phyloP scores from a whole-genome alignment of 2,329 filamentous ascomycete genomes.

The Fusarium xylarioides region DNA sequence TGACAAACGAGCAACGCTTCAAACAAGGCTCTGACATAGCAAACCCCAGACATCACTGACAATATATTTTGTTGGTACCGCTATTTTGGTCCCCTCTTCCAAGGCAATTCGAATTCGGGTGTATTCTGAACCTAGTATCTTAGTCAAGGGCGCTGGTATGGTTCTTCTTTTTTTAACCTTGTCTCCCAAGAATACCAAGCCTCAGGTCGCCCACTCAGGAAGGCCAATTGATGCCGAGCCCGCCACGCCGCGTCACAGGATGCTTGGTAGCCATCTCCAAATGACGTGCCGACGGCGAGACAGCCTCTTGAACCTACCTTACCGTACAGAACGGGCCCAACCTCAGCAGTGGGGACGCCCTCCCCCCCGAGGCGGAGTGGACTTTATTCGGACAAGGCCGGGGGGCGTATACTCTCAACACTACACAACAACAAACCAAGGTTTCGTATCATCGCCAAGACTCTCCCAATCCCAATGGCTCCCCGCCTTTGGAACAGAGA shows the following conservation, averaged over 20 bases:
- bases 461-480: conserved; percentile 22
- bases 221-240: conserved; percentile 35
- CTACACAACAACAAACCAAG: conserved; percentile 36
- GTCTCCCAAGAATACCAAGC: conserved; percentile 39
- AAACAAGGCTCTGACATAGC: conserved; percentile 17
- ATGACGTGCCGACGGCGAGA: conserved; percentile 36
- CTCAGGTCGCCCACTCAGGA: conserved; percentile 26
- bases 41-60: conserved; percentile 18
- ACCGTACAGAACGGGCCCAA: conserved; percentile 24
- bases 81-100: conserved; percentile 22
- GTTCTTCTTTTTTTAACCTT: conserved; percentile 2
- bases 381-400: conserved; percentile 21
- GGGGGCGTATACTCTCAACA: conserved; percentile 14
- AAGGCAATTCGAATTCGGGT: conserved; percentile 29
- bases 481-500: conserved; percentile 38
- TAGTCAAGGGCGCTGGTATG: conserved; percentile 13
- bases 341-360: background rate
- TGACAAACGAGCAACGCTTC: conserved; percentile 10
- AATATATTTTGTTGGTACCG: conserved; percentile 25
- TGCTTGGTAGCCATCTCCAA: conserved; percentile 15
- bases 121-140: background rate
- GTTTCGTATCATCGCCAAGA: conserved; percentile 38
- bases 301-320: background rate
- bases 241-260: conserved; percentile 42
- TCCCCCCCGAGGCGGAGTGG: conserved; percentile 11